phyloP scores from a whole-genome alignment of 371 early-diverging fungal genomes.

The Mortierella sp. region DNA sequence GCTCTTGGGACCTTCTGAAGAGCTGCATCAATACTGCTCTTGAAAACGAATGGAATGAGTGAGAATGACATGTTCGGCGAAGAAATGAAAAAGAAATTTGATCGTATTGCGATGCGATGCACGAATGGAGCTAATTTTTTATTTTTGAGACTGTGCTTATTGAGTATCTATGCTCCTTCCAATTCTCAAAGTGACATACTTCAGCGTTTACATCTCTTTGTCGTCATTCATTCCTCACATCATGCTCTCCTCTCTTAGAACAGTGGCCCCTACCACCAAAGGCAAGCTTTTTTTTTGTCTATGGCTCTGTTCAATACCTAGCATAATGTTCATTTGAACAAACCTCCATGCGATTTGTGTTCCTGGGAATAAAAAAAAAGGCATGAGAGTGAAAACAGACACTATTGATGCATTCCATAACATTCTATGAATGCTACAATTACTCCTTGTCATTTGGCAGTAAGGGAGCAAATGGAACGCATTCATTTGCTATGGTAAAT shows the following conservation, averaged over 20 bases:
- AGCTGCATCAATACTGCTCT: not conserved
- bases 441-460: too few relatives aligned
- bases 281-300: slow-evolving; percentile 27
- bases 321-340: not conserved
- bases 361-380: not conserved
- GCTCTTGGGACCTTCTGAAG: not conserved
- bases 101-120: slow-evolving; percentile 6
- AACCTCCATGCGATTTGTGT: slow-evolving; percentile 3
- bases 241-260: slow-evolving; percentile 50
- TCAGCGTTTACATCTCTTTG: not conserved
- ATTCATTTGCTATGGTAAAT: not conserved
- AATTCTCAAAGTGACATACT: not conserved
- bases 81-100: not conserved
- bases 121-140: not conserved
- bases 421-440: too few relatives aligned
- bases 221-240: slow-evolving; percentile 5
- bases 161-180: not conserved
- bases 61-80: not conserved
- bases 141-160: not conserved
- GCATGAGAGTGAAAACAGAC: not conserved
- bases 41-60: not conserved
- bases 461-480: too few relatives aligned
- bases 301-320: not conserved
- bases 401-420: not conserved
- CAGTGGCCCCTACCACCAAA: slow-evolving; percentile 38